Conservation (phyloP, 1,284 basidiomycete species). For the Ceratobasidium sp. region DNA sequence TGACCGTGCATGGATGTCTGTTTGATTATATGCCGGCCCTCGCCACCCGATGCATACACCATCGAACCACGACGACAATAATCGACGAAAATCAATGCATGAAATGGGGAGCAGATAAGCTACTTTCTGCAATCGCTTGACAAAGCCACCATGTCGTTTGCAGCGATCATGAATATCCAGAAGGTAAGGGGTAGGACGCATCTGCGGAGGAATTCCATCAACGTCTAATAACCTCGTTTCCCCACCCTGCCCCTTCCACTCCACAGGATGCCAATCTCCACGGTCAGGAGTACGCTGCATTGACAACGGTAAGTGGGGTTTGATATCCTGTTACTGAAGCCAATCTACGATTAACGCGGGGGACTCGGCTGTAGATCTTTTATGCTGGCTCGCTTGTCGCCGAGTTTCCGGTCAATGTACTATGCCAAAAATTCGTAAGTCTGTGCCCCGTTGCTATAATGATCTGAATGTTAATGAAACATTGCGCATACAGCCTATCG, state of each 20-base stretch:
- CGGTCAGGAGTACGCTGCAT: conserved; percentile 42
- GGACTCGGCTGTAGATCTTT: conserved; percentile 19
- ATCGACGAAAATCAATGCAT: too few relatives aligned
- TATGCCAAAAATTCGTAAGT: conserved; percentile 49
- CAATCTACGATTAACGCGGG: conserved; percentile 9
- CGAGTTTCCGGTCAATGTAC: conserved; percentile 50
- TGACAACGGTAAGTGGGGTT: conserved; percentile 40
- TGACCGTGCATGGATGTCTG: too few relatives aligned
- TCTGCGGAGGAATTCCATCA: conserved; percentile 13
- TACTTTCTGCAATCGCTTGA: conserved; percentile 40
- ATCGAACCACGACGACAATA: too few relatives aligned
- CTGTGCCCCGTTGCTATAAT: not conserved
- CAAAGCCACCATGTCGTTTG: conserved; percentile 41
- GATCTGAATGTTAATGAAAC: conserved; percentile 15
- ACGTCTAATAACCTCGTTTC: conserved; percentile 34
- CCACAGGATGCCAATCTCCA: conserved; percentile 42
- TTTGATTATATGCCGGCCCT: too few relatives aligned
- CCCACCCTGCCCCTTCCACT: conserved; percentile 26
- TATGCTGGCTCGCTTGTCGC: conserved; percentile 50
- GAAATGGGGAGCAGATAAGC: conserved; percentile 8
- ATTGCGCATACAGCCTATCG: conserved; percentile 27
- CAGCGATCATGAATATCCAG: conserved; percentile 42
- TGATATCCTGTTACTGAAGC: not conserved
- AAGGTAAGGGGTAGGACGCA: conserved; percentile 23
- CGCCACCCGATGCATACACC: too few relatives aligned